A percentile compares a stretch with the other conserved stretches of the same genome.
These are phyloP conservation scores for Podospora australis DNA, from an alignment of 495 filamentous ascomycete genomes.

Conservation along the genomic window DNA sequence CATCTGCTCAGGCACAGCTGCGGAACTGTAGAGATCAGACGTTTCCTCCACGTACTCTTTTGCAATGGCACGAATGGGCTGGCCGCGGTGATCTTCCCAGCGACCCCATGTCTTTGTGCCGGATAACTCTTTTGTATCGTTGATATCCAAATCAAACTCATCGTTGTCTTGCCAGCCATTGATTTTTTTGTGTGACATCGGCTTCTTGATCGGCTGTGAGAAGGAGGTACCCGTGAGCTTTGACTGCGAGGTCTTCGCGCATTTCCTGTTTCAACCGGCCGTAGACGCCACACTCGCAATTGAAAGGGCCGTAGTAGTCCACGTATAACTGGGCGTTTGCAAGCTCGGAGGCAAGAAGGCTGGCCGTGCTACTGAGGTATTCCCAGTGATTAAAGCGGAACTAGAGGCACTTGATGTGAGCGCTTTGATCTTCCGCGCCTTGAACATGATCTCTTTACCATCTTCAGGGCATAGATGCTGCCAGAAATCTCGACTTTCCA, in stretches of 20 bases:
- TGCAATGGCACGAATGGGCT: slow-evolving; percentile 12
- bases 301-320: slow-evolving; percentile 11
- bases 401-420: not conserved
- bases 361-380: not conserved
- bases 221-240: slow-evolving; percentile 12
- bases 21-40: not conserved
- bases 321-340: slow-evolving; percentile 1
- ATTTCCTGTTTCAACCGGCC: slow-evolving; percentile 10
- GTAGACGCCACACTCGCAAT: slow-evolving; percentile 15
- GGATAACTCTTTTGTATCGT: not conserved
- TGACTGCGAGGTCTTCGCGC: slow-evolving; percentile 8
- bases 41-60: slow-evolving; percentile 8
- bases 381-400: not conserved
- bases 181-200: not conserved
- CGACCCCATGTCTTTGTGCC: slow-evolving; percentile 6
- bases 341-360: not conserved
- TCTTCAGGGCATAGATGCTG: slow-evolving; percentile 10
- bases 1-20: not conserved
- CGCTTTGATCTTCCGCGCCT: no score
- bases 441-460: no score
- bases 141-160: not conserved
- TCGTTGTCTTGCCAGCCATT: not conserved
- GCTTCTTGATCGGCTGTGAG: slow-evolving; percentile 11
- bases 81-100: not conserved
- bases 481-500: slow-evolving; percentile 12